Base-by-base conservation (phyloP, 202 grass and related monocot genomes). In the Sporobolus alterniflorus region DNA sequence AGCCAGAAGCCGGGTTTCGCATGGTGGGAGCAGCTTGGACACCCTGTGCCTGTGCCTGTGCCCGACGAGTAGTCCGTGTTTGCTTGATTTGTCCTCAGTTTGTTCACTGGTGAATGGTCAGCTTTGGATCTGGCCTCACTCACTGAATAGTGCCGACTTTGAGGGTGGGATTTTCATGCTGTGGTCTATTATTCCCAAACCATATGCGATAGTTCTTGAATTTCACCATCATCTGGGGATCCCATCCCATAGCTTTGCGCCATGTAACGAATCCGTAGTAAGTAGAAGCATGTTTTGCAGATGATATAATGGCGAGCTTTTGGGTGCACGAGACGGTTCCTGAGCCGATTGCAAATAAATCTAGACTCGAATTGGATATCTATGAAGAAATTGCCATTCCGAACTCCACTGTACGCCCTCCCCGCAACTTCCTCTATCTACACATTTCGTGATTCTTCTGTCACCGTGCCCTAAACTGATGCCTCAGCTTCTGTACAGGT, bases 301-400 rank as follows among this genome's bases (percentile, higher is more conserved):
- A 84, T 93, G 96, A 81, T 82, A 92, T 99, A 74, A 63, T 89
- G 64, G 96, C 96, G 24, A 96, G 96, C 77, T 99, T 99, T 77
- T 94, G 85, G 79, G 81, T 99, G 67, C 77, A 85, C 40, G 96
- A 91, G 89, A 87, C 88, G 4, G 85, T 89, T 54, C 40, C 87
- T 6, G 74, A 90, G 84, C 61, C 96, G 57, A 75, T 40, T 74
- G 87, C 74, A 81, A 99, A 92, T 64, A 81, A 71, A 63, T 88
- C 80, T n/a, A 87, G 84, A 81, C 93, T 99, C 9, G 91, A 76
- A 88, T 78, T 92, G 75, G 96, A 99, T 72, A 99, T 99, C 11
- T 99, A 92, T 54, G 89, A 86, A 57, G 96, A 99, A 92, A 86
- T 99, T 80, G 93, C 93, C 85, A 87, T 90, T 75, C 93, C 93